These are phyloP conservation scores for Neocatenulostroma microsporum DNA, from an alignment of 2,329 filamentous ascomycete genomes.

Conservation along the genomic window DNA sequence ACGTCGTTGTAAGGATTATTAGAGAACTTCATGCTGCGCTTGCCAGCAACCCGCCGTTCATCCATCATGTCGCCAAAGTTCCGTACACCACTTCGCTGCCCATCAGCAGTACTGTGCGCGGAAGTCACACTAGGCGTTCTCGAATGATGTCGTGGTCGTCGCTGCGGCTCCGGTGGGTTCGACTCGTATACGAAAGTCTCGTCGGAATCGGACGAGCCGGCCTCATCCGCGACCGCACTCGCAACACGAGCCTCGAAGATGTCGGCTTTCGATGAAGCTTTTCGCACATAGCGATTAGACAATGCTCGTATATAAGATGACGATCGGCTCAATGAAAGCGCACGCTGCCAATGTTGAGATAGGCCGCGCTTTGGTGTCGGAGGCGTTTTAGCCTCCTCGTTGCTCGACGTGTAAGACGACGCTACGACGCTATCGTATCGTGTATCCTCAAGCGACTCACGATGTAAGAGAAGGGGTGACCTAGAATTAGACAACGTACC, in stretches of 20 bases:
- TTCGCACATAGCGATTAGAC: constrained; percentile 27
- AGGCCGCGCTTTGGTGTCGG: neutral
- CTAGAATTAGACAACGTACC: constrained; percentile 49
- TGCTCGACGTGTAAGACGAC: constrained; percentile 3
- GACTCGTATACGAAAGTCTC: constrained; percentile 99
- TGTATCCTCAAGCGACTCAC: constrained; percentile 12
- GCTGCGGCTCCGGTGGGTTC: constrained; percentile 62
- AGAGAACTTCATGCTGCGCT: constrained; percentile 95
- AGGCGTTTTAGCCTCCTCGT: neutral
- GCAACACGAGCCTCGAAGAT: constrained; percentile 97
- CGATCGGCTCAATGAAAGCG: constrained; percentile 8
- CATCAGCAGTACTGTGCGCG: constrained; percentile 60
- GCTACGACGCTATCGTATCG: constrained; percentile 2
- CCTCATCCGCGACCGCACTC: constrained; percentile 87
- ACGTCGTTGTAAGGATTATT: constrained; percentile 65
- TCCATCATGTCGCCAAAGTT: constrained; percentile 64
- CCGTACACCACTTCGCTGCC: constrained; percentile 42
- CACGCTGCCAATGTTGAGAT: constrained; percentile 4
- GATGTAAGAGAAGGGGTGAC: constrained; percentile 25
- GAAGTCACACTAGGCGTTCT: constrained; percentile 92
- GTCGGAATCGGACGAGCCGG: constrained; percentile 94
- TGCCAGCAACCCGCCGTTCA: constrained; percentile 58
- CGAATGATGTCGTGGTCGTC: constrained; percentile 74
- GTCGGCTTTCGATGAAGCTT: constrained; percentile 90
- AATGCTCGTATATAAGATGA: constrained; percentile 15